Evolutionary conservation across 164 flowering plant genomes (phyloP), one percentile per base, ranked within the genome.

Genomic region (Macadamia tetraphylla): DNA sequence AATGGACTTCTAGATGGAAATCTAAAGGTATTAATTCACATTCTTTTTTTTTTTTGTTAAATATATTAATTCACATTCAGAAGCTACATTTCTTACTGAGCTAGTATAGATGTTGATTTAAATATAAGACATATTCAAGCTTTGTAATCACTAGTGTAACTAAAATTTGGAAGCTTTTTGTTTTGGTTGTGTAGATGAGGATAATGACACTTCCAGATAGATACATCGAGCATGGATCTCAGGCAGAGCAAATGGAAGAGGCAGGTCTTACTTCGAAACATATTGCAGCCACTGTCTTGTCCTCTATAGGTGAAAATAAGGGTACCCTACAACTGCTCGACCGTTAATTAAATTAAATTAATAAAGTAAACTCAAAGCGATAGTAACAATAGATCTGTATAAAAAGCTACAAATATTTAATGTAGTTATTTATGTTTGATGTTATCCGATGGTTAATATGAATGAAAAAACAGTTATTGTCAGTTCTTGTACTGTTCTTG

Each of bases 1-100:
- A 75, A 70, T 67, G 92, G 97, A 5, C 74, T 88, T 60, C 75
- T 93, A 29, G 98, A 91, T 81, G 97, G 97, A 67, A 74, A 75
- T n/a, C 86, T 91, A 42, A 90, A 93, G 98, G 98, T 90, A 79
- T 46, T 53, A 11, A 23, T 23, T 23, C 23, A 23, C 23, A 23
- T 23, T 23, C 23, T 23, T 23, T 23, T 23, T 23, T 23, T 23
- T 23, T 23, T 23, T 23, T 23, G 23, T 23, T 23, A 23, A 23
- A 23, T 23, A 23, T 23, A 23, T 23, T 23, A 23, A 23, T 23
- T 23, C 8, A 29, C 46, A 55, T 40, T 30, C 0, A 3, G 7
- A 49, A 15, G 12, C 9, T 44, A 30, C 23, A n/a, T 66, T 58
- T n/a, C 11, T 61, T 64, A 46, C 55, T 23, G 23, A 23, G 23